Evolutionary conservation across 2,329 filamentous ascomycete species (phyloP).

Genomic region (Xylaria sp.): DNA sequence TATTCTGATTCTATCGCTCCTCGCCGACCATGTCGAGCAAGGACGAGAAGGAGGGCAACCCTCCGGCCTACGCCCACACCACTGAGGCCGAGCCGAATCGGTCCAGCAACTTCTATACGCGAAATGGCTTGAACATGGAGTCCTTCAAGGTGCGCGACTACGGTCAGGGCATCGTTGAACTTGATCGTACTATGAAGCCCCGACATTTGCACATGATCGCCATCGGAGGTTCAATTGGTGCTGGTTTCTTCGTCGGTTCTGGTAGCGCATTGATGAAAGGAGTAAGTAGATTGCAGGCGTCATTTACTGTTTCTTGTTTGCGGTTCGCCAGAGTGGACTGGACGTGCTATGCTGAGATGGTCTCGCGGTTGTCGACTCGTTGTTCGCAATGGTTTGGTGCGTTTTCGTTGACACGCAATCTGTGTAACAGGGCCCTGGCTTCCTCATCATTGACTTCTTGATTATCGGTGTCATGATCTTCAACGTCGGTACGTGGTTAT

Average conservation of each 20-base stretch:
- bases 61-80: slow-evolving; percentile 41
- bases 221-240: slow-evolving; percentile 67
- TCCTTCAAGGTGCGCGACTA: slow-evolving; percentile 57
- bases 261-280: slow-evolving; percentile 61
- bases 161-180: slow-evolving; percentile 51
- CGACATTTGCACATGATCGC: slow-evolving; percentile 65
- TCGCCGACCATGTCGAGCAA: slow-evolving; percentile 41
- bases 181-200: slow-evolving; percentile 58
- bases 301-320: too few species aligned
- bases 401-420: slow-evolving; percentile 22
- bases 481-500: slow-evolving; percentile 57
- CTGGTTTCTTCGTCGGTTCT: slow-evolving; percentile 71
- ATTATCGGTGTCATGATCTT: slow-evolving; percentile 71
- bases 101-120: slow-evolving; percentile 51
- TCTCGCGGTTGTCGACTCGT: not conserved
- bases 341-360: not conserved
- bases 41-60: slow-evolving; percentile 48
- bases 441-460: slow-evolving; percentile 60
- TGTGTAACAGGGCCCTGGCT: slow-evolving; percentile 53
- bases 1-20: not conserved
- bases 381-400: not conserved
- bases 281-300: slow-evolving; percentile 49
- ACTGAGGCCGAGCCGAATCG: slow-evolving; percentile 34
- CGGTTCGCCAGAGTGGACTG: not conserved
- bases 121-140: slow-evolving; percentile 55